Evolutionary conservation across 2,329 filamentous ascomycete genomes (phyloP).

Genomic region (Trichothecium roseum): DNA sequence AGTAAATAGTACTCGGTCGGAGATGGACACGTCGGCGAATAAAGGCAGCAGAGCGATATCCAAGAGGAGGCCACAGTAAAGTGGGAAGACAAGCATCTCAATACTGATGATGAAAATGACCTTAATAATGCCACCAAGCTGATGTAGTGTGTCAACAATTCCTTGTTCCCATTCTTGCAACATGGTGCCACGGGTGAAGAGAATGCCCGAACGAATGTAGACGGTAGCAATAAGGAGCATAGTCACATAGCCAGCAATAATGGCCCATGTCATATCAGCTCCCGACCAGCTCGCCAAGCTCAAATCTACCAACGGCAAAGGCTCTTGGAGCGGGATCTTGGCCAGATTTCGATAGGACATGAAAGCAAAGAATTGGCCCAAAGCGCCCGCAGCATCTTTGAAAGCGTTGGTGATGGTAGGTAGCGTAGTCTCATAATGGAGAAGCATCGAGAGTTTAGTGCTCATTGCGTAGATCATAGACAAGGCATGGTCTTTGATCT

Average conservation of each 20-base stretch:
- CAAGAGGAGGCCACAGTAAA: slow-evolving; percentile 88
- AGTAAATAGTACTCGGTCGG: slow-evolving; percentile 70
- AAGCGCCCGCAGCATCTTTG: too few relatives aligned
- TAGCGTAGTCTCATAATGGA: slow-evolving; percentile 8
- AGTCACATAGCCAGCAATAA: slow-evolving; percentile 70
- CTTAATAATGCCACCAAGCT: slow-evolving; percentile 94
- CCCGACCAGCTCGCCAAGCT: slow-evolving; percentile 57
- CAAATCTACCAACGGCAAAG: slow-evolving; percentile 31
- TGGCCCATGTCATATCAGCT: slow-evolving; percentile 57
- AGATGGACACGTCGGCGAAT: slow-evolving; percentile 71
- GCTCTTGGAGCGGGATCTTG: slow-evolving; percentile 16
- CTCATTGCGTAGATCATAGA: slow-evolving; percentile 4
- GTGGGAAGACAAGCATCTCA: slow-evolving; percentile 93
- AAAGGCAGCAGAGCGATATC: slow-evolving; percentile 82
- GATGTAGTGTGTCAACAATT: slow-evolving; percentile 73
- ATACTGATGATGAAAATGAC: slow-evolving; percentile 98
- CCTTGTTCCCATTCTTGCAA: slow-evolving; percentile 62
- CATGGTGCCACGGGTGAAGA: slow-evolving; percentile 49
- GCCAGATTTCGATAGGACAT: slow-evolving; percentile 7
- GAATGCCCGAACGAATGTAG: slow-evolving; percentile 65
- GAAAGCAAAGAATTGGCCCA: too few relatives aligned
- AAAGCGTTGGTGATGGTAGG: too few relatives aligned
- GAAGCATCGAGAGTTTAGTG: background rate
- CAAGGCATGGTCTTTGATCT: slow-evolving; percentile 44
- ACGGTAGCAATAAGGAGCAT: slow-evolving; percentile 64